phyloP scores from a whole-genome alignment of 768 basidiomycete species.

The Tulasnella sp. region DNA sequence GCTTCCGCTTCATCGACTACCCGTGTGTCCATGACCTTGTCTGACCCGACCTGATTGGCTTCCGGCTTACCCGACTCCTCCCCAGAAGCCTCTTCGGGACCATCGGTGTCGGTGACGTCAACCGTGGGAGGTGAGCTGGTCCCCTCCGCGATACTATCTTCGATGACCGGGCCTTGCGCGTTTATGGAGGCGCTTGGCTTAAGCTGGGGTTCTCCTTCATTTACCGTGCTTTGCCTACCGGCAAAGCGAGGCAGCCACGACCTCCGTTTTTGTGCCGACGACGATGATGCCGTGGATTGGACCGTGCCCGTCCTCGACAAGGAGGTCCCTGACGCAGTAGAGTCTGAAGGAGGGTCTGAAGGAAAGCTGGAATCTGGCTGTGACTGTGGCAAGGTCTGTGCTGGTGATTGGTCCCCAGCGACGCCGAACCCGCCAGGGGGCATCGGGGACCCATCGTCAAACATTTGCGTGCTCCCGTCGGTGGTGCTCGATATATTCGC shows the following conservation, averaged over 20 bases:
- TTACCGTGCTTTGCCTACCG: not conserved
- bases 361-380: not conserved
- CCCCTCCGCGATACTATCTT: not conserved
- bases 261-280: not conserved
- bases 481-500: conserved; percentile 3
- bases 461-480: conserved; percentile 26
- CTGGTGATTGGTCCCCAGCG: not conserved
- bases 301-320: not conserved
- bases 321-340: not conserved
- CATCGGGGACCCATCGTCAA: not conserved
- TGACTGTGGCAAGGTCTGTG: not conserved
- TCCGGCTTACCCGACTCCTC: no score
- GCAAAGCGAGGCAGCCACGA: not conserved
- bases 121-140: no score
- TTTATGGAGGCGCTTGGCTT: not conserved
- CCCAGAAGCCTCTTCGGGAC: no score
- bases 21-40: no score
- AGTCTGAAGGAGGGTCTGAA: not conserved
- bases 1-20: no score
- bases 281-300: no score
- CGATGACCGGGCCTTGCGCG: not conserved
- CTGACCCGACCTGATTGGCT: no score
- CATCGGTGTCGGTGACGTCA: no score
- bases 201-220: not conserved
- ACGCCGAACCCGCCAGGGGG: not conserved